Percentiles rank a stretch among this genome's conserved stretches.
Conservation (phyloP, 139 green algal species). For the Dunaliella primolecta region DNA sequence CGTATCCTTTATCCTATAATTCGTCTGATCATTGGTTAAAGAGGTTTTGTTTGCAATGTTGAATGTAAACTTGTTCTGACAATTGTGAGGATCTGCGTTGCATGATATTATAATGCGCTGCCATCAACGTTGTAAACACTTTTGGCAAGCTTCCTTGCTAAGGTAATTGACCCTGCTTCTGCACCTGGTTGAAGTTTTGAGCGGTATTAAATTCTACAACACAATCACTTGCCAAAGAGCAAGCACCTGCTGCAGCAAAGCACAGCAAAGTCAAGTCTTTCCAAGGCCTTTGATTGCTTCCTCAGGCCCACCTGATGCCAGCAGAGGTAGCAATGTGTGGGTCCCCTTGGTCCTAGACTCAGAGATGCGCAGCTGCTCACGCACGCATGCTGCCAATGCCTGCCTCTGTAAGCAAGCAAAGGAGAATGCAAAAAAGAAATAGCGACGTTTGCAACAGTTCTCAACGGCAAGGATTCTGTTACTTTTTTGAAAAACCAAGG, state of each 20-base stretch:
- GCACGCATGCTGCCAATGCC: not conserved
- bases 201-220: too few species aligned
- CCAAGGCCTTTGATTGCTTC: not conserved
- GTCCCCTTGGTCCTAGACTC: not conserved
- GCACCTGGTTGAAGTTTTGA: too few species aligned
- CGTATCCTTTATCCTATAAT: not conserved
- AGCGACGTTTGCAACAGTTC: not conserved
- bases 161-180: not conserved
- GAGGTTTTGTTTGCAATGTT: not conserved
- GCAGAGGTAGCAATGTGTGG: not conserved
- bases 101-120: too few species aligned
- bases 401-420: not conserved
- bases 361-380: not conserved
- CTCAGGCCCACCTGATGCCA: not conserved
- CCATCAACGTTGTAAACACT: too few species aligned
- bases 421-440: not conserved
- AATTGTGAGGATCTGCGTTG: not conserved
- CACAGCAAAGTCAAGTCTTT: not conserved
- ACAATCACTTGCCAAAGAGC: not conserved
- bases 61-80: not conserved
- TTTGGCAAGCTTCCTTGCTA: not conserved
- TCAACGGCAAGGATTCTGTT: not conserved
- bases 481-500: not conserved
- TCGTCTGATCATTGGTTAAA: not conserved
- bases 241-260: not conserved